Evolutionary conservation across 1,139 yeast species (phyloP).

Genomic region (Debaryomyces robertsiae): DNA sequence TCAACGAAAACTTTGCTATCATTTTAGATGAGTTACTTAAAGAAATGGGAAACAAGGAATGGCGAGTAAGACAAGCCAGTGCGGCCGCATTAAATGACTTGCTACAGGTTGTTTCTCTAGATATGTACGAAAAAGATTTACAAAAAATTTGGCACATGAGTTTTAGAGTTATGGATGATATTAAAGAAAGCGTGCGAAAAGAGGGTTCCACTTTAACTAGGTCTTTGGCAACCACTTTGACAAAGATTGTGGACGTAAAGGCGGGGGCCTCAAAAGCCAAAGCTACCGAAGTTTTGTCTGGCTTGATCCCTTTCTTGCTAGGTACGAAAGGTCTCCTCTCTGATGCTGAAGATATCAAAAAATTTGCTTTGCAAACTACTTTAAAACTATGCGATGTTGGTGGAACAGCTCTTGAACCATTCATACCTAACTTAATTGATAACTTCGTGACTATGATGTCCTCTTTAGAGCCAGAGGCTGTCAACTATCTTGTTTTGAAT

Average conservation of each 20-base stretch:
- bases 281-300: constrained; percentile 55
- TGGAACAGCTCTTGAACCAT: constrained; percentile 59
- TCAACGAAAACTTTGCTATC: constrained; percentile 54
- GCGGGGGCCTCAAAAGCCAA: constrained; percentile 21
- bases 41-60: constrained; percentile 81
- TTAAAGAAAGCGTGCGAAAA: constrained; percentile 87
- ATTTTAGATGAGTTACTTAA: constrained; percentile 67
- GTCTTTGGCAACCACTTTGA: constrained; percentile 63
- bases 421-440: constrained; percentile 67
- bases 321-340: constrained; percentile 80
- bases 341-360: constrained; percentile 83
- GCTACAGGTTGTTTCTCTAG: constrained; percentile 60
- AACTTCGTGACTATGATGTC: constrained; percentile 77
- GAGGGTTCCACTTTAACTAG: constrained; percentile 76
- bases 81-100: constrained; percentile 73
- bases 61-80: constrained; percentile 94
- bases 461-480: constrained; percentile 86
- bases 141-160: constrained; percentile 86
- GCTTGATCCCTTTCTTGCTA: constrained; percentile 75
- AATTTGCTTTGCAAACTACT: constrained; percentile 74
- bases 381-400: constrained; percentile 70
- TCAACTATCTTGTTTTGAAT: constrained; percentile 82
- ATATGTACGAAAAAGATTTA: constrained; percentile 52
- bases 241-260: constrained; percentile 43
- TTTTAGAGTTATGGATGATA: constrained; percentile 89